A percentile compares a stretch with the other conserved stretches of the same genome.
phyloP scores from a whole-genome alignment of 805 yeast species.

The Candida nonsorbophila region DNA sequence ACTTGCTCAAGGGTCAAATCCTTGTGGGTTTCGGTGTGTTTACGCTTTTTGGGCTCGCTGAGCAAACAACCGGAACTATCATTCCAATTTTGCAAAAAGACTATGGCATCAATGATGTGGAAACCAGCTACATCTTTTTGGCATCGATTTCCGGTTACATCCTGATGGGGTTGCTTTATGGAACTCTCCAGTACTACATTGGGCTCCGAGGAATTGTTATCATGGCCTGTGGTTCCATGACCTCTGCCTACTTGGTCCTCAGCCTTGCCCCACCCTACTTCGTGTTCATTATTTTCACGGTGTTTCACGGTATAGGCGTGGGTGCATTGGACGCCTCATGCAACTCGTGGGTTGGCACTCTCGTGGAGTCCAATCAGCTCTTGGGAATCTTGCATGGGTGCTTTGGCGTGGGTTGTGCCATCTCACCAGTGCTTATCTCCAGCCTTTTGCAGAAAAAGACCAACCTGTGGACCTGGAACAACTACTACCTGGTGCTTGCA shows the following conservation, averaged over 20 bases:
- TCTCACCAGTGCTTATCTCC: constrained; percentile 44
- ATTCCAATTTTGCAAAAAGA: constrained; percentile 46
- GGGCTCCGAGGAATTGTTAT: constrained; percentile 47
- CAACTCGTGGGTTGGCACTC: constrained; percentile 48
- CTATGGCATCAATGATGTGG: constrained; percentile 44
- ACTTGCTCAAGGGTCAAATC: constrained; percentile 39
- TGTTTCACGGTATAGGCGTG: constrained; percentile 47
- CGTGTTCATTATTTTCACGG: constrained; percentile 33
- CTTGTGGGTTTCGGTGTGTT: constrained; percentile 33
- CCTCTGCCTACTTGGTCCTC: constrained; percentile 33
- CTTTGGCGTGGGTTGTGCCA: constrained; percentile 50
- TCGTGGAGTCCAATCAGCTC: constrained; percentile 44
- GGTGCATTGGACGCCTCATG: constrained; percentile 54
- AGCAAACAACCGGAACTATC: constrained; percentile 57
- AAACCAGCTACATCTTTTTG: constrained; percentile 46
- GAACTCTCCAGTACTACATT: constrained; percentile 29
- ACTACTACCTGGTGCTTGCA: constrained; percentile 36
- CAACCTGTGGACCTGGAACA: constrained; percentile 43
- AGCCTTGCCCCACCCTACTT: constrained; percentile 37
- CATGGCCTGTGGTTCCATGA: constrained; percentile 28
- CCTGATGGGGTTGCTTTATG: constrained; percentile 45
- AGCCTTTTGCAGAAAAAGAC: constrained; percentile 29
- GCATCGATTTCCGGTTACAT: constrained; percentile 53
- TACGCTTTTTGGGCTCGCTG: constrained; percentile 49
- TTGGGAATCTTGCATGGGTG: constrained; percentile 49